Percentiles rank a stretch among this genome's conserved stretches.
phyloP scores from a whole-genome alignment of 495 filamentous ascomycete species.

The Xylaria nigripes region DNA sequence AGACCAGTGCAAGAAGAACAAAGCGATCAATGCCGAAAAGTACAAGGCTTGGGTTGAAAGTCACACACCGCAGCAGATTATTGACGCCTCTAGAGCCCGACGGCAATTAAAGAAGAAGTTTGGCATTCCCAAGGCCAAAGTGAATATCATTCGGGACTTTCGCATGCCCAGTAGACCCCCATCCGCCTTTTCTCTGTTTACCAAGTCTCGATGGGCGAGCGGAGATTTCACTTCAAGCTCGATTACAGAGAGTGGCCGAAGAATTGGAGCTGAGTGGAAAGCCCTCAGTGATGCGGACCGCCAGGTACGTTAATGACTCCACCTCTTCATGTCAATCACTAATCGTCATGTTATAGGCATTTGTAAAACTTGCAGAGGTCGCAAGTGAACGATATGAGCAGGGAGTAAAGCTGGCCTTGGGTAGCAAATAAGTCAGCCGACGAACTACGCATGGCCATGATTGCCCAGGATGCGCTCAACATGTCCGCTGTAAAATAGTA shows the following conservation, averaged over 20 bases:
- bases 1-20: background rate
- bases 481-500: background rate
- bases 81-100: conserved; percentile 58
- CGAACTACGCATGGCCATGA: conserved; percentile 3
- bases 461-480: background rate
- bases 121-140: conserved; percentile 15
- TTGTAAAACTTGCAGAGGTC: conserved; percentile 13
- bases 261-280: conserved; percentile 36
- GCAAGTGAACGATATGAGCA: conserved; percentile 17
- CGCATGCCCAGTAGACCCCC: conserved; percentile 45
- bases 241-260: conserved; percentile 17
- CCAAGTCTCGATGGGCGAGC: conserved; percentile 34
- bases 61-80: conserved; percentile 50
- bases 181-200: conserved; percentile 38
- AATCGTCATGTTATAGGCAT: conserved; percentile 20
- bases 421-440: background rate
- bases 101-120: conserved; percentile 31
- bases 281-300: conserved; percentile 43
- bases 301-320: conserved; percentile 22
- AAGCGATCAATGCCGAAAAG: conserved; percentile 26
- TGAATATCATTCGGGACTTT: conserved; percentile 44
- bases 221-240: conserved; percentile 36
- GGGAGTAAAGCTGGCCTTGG: conserved; percentile 5
- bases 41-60: conserved; percentile 53
- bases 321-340: conserved; percentile 7